Base-by-base conservation (phyloP, 2,329 filamentous ascomycete species). In the Hortaea werneckii region DNA sequence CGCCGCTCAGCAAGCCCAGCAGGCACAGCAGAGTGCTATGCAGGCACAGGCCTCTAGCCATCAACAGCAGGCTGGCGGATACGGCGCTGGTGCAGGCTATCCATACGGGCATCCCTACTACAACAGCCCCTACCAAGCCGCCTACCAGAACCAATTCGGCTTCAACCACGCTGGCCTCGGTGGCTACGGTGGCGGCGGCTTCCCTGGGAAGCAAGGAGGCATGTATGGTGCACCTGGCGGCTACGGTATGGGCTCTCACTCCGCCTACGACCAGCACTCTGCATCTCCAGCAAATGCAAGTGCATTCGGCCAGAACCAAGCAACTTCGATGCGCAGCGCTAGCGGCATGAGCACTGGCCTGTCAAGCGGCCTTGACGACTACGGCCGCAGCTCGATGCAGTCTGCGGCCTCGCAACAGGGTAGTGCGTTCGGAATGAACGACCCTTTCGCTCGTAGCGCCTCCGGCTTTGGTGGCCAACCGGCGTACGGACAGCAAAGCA, bases 221-320 rank as follows among this genome's bases (percentile, higher is more conserved):
- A 79, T 80, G 75, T 82, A 83, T 57, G 77, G 72, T 56, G 79
- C 80, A 55, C 77, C 78, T 37, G 77, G 80, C 54, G 72, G 67
- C 46, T 83, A 82, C 60, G 70, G 68, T 48, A 74, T 75, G 67
- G 71, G 70, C 50, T 68, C 71, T 20, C 72, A 74, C 49, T 67
- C 69, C 35, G 76, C 77, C 6, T 81, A 78, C 55, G 80, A 83
- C 39, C 69, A 73, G 53, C 77, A 83, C 59, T 75, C 77, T 1
- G 77, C 79, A 11, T 80, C 80, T 20, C 79, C 80, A 8, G 79
- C 77, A 30, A 81, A 78, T 50, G 72, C 72, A 20, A 73, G 70
- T 41, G 71, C 70, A n/a, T 78, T 77, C 50, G 69, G 68, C 29
- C 65, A 66, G 37, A 64, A 67, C 41, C 58, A 62, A 46, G 54